Base-by-base conservation (phyloP, 495 filamentous ascomycete species). In the Diplogelasinospora grovesii region DNA sequence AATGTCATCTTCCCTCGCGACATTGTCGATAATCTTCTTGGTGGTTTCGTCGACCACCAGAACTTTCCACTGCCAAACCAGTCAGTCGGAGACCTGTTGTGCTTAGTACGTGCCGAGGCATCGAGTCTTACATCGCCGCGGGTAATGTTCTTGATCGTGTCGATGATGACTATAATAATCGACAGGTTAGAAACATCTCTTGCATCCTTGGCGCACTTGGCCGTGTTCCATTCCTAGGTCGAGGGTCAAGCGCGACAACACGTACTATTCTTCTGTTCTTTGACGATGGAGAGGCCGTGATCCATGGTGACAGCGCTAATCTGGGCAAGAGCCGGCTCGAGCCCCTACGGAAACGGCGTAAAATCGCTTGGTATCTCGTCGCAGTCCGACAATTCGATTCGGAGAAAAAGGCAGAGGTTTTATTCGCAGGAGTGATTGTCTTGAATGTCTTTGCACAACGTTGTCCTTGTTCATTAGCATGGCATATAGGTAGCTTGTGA, bases 51-150 rank as follows among this genome's bases (percentile, higher is more conserved):
- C 92, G 50, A 93, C 64, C 22, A 98, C 83, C 53, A 97, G 65
- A 50, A 95, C 83, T 74, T 95, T 96, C 92, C 92, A 97, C 90
- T 97, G 23, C 4, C n/a, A n/a, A n/a, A n/a, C n/a, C n/a, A n/a
- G n/a, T n/a, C n/a, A n/a, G n/a, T n/a, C n/a, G n/a, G n/a, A n/a
- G n/a, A n/a, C n/a, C n/a, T n/a, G n/a, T n/a, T n/a, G n/a, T n/a
- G n/a, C n/a, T n/a, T n/a, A n/a, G n/a, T n/a, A n/a, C n/a, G n/a
- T n/a, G n/a, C n/a, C n/a, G n/a, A n/a, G 39, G 46, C 31, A 34
- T 39, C 24, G 22, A 29, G 39, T n/a, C 71, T 56, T 56, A 77
- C 73, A 34, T 77, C 72, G 48, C 71, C 71, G 49, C 52, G 61
- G 44, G 73, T 73, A 25, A 77, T 77, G 34, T 57, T 57, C 48